Evolutionary conservation across 2,329 filamentous ascomycete species (phyloP).

Genomic region (Neonectria faginata): DNA sequence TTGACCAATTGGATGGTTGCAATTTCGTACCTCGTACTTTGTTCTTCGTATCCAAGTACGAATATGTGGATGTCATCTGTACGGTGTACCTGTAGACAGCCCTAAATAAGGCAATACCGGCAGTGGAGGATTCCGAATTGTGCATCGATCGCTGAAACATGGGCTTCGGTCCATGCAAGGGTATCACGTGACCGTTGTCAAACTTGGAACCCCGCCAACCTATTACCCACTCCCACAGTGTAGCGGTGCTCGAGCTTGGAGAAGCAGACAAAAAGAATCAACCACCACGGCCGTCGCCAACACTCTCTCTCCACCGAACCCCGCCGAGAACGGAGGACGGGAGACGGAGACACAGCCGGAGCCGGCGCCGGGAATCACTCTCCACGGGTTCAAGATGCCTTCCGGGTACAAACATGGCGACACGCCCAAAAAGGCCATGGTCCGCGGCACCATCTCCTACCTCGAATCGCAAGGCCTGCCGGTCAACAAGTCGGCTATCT

Average conservation of each 20-base stretch:
- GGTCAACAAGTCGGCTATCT: conserved; percentile 56
- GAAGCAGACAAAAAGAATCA: conserved; percentile 51
- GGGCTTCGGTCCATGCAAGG: not conserved
- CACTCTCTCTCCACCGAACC: conserved; percentile 41
- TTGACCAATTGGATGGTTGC: too few relatives aligned
- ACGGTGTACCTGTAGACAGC: too few relatives aligned
- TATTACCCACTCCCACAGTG: conserved; percentile 35
- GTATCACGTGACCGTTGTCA: conserved; percentile 36
- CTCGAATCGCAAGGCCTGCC: conserved; percentile 53
- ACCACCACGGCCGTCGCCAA: conserved; percentile 44
- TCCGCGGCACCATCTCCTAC: conserved; percentile 55
- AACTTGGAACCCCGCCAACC: conserved; percentile 23
- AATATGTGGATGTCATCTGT: not conserved
- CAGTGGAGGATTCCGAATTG: not conserved
- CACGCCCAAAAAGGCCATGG: conserved; percentile 54
- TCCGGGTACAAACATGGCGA: conserved; percentile 53
- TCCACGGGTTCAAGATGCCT: conserved; percentile 38
- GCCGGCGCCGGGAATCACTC: not conserved
- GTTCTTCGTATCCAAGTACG: not conserved
- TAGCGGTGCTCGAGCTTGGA: conserved; percentile 1
- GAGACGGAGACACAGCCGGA: conserved; percentile 12
- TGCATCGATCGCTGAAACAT: not conserved
- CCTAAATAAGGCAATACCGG: not conserved
- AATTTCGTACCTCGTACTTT: not conserved
- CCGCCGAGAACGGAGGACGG: conserved; percentile 23